A percentile compares a stretch with the other conserved stretches of the same genome.
These are phyloP conservation scores for Tolypocladium nubicola DNA, from an alignment of 2,329 filamentous ascomycete species.

Conservation along the genomic window DNA sequence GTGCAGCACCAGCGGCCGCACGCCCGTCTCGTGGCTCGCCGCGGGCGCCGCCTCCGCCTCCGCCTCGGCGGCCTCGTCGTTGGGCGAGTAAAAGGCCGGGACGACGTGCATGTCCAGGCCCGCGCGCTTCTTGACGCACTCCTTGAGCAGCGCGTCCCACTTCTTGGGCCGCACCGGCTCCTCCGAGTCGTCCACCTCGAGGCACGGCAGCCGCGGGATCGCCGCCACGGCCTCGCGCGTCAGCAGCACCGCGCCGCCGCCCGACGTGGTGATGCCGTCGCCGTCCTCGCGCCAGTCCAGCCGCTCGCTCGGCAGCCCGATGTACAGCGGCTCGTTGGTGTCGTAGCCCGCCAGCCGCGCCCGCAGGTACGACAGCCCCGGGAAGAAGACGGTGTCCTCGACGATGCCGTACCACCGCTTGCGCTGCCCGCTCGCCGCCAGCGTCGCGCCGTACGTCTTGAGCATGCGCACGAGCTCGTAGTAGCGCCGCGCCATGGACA, in stretches of 20 bases:
- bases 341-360: constrained; percentile 24
- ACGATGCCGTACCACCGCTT: constrained; percentile 33
- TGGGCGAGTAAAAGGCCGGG: constrained; percentile 30
- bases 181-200: constrained; percentile 11
- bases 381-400: constrained; percentile 37
- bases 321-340: constrained; percentile 21
- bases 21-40: constrained; percentile 27
- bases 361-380: constrained; percentile 27
- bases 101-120: constrained; percentile 28
- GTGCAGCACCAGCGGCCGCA: constrained; percentile 29
- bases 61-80: constrained; percentile 15
- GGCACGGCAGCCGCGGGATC: constrained; percentile 26
- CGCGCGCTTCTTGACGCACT: constrained; percentile 25
- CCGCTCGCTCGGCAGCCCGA: constrained; percentile 32
- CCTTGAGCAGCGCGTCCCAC: constrained; percentile 32
- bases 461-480: constrained; percentile 25
- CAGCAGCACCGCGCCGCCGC: constrained; percentile 34
- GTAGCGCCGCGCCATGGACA: constrained; percentile 24
- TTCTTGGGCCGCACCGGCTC: constrained; percentile 11
- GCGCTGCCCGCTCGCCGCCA: constrained; percentile 22
- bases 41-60: constrained; percentile 7
- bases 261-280: constrained; percentile 25
- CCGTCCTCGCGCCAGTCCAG: constrained; percentile 30
- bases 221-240: constrained; percentile 21
- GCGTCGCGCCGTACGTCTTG: constrained; percentile 18